These are phyloP conservation scores for Tolypocladium ophioglossoides DNA, from an alignment of 2,329 filamentous ascomycete species.

Conservation along the genomic window DNA sequence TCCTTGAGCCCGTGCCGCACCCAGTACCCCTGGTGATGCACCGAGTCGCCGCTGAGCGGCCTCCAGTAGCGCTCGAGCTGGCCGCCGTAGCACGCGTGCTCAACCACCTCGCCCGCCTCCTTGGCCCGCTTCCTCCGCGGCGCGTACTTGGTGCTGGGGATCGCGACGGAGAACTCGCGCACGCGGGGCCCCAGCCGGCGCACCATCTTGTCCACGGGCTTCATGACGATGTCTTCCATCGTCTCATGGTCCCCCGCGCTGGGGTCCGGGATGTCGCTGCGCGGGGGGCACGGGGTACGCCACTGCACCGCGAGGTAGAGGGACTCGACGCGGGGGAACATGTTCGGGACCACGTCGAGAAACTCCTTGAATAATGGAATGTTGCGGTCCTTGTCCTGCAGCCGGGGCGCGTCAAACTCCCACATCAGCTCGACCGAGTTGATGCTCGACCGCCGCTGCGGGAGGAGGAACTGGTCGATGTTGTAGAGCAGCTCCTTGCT, in stretches of 20 bases:
- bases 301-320: conserved; percentile 10
- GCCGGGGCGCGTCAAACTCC: conserved; percentile 9
- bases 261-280: background rate
- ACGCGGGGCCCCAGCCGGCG: conserved; percentile 7
- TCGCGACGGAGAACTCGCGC: conserved; percentile 9
- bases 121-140: conserved; percentile 7
- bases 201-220: conserved; percentile 11
- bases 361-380: conserved; percentile 6
- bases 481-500: conserved; percentile 10
- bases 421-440: conserved; percentile 14
- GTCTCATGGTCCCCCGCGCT: background rate
- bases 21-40: conserved; percentile 14
- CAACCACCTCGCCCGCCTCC: conserved; percentile 3
- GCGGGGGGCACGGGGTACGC: no score
- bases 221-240: conserved; percentile 1
- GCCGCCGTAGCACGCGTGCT: conserved; percentile 6
- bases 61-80: conserved; percentile 13
- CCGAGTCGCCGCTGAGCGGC: conserved; percentile 2
- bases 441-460: conserved; percentile 11
- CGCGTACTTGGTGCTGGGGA: conserved; percentile 12
- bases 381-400: background rate
- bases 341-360: conserved; percentile 6
- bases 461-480: conserved; percentile 8
- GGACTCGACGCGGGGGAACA: conserved; percentile 6
- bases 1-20: conserved; percentile 13